Conservation (phyloP, 2,329 filamentous ascomycete genomes). For the Sordariomycetes sp. region DNA sequence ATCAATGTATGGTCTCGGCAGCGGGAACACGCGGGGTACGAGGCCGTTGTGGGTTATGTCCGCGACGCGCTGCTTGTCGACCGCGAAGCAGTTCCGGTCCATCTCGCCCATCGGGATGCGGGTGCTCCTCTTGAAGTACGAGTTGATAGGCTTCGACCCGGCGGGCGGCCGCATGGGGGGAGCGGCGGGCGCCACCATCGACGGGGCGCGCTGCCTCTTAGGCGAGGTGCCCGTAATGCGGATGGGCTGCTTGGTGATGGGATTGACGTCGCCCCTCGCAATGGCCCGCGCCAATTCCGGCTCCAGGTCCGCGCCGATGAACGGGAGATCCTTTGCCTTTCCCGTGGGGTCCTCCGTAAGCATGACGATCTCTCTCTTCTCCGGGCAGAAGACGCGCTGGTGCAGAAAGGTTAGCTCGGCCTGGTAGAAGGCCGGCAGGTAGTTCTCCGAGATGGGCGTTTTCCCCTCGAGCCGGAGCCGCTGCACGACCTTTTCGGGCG, state of each 20-base stretch:
- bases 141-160: conserved; percentile 34
- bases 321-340: conserved; percentile 59
- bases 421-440: conserved; percentile 67
- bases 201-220: conserved; percentile 26
- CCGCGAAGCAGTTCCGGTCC: conserved; percentile 46
- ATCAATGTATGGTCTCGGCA: conserved; percentile 43
- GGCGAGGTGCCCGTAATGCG: conserved; percentile 24
- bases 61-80: conserved; percentile 34
- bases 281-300: conserved; percentile 58
- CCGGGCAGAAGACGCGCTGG: conserved; percentile 86
- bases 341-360: conserved; percentile 54
- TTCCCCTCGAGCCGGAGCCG: conserved; percentile 86
- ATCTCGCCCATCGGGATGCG: conserved; percentile 48
- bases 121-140: conserved; percentile 35
- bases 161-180: conserved; percentile 11
- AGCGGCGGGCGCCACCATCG: conserved; percentile 1
- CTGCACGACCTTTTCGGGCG: conserved; percentile 66
- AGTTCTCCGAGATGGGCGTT: conserved; percentile 65
- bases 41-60: conserved; percentile 33
- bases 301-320: conserved; percentile 64
- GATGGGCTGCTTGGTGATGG: conserved; percentile 68
- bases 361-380: conserved; percentile 56
- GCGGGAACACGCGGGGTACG: conserved; percentile 41
- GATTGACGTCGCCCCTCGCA: conserved; percentile 71
- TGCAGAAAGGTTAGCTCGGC: conserved; percentile 90